Percentiles rank a stretch among this genome's conserved stretches.
Evolutionary conservation across 805 yeast species (phyloP).

Genomic region (Lachancea fermentati): DNA sequence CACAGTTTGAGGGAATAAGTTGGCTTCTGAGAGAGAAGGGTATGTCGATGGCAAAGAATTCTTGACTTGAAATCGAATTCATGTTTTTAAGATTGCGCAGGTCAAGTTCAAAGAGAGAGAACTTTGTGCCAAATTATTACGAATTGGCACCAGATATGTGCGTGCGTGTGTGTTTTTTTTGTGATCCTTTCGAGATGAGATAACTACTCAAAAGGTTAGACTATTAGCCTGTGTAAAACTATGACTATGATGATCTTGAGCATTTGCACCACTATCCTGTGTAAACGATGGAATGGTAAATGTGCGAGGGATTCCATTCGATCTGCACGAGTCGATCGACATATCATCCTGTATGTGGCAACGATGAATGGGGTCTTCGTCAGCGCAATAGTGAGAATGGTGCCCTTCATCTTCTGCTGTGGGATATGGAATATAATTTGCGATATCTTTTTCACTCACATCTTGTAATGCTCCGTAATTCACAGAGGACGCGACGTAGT

Average conservation of each 20-base stretch:
- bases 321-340: constrained; percentile 15
- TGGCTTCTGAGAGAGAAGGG: no score
- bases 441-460: not conserved
- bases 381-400: constrained; percentile 3
- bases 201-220: constrained; percentile 5
- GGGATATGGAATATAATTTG: constrained; percentile 1
- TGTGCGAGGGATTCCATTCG: constrained; percentile 5
- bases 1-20: no score
- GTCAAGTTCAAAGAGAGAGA: no score
- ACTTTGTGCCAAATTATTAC: no score
- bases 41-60: no score
- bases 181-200: no score
- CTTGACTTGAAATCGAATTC: no score
- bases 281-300: constrained; percentile 3
- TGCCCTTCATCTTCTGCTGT: not conserved
- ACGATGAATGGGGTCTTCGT: constrained; percentile 5
- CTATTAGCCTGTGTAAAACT: constrained; percentile 8
- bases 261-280: constrained; percentile 2
- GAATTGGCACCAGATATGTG: no score
- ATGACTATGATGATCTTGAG: constrained; percentile 4
- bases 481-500: not conserved
- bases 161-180: no score
- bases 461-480: not conserved
- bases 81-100: no score
- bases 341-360: constrained; percentile 18